Conservation (phyloP, 768 basidiomycete species). For the Omphalotus guepiniiformis region DNA sequence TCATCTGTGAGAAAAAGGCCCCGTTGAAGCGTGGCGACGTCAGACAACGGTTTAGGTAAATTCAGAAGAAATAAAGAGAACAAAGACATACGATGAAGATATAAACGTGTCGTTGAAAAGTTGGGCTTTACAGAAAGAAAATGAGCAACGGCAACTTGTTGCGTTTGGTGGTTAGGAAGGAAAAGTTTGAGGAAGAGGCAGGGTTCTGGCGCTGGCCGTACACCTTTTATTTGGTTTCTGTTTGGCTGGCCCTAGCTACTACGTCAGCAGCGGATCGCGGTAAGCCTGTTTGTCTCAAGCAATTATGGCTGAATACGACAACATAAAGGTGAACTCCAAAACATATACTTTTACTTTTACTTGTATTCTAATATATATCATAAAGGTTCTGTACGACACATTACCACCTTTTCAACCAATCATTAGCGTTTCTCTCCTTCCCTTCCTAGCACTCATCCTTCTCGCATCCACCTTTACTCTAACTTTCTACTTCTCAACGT, state of each 20-base stretch:
- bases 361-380: neutral
- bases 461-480: constrained; percentile 76
- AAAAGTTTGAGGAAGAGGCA: neutral
- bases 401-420: constrained; percentile 70
- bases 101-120: neutral
- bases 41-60: neutral
- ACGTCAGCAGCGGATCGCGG: too few species aligned
- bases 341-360: too few species aligned
- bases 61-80: constrained; percentile 2
- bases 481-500: constrained; percentile 90
- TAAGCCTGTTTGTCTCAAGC: too few species aligned
- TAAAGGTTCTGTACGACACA: constrained; percentile 54
- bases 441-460: constrained; percentile 70
- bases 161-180: neutral
- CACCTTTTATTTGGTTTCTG: neutral
- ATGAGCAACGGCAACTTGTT: too few species aligned
- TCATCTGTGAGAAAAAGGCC: constrained; percentile 45
- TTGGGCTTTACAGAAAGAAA: neutral
- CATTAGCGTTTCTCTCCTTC: constrained; percentile 63
- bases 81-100: constrained; percentile 10
- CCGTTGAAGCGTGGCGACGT: neutral
- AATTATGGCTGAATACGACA: constrained; percentile 47
- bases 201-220: neutral
- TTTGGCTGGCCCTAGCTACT: neutral
- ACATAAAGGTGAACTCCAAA: constrained; percentile 42